Base-by-base conservation (phyloP, 805 yeast genomes). In the Teunomyces gatunensis region DNA sequence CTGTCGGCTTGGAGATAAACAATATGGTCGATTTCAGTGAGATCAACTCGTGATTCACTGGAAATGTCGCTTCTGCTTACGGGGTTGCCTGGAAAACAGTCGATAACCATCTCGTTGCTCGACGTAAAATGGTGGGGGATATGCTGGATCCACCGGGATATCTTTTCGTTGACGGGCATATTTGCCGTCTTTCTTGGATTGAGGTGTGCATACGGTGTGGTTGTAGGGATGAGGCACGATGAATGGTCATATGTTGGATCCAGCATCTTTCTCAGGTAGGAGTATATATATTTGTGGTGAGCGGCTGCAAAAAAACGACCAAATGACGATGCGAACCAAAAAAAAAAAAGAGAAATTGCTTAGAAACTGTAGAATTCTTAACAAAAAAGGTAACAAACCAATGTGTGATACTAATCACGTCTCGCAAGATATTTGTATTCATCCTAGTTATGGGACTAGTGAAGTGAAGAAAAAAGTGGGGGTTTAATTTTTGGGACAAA, bases 121-220 rank as follows among this genome's bases (percentile, higher is more conserved):
- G 52, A 57, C 15, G 62, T 51, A 0, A 66, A 58, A 44, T 65
- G 71, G 6, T 73, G 58, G 1, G 91, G 91, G 3, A 87, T 75
- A 25, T 73, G 70, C 3, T 68, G 66, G 30, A 87, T 75, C 94
- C 94, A 87, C 5, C 61, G 66, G 33, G 71, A 71, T 0, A 87
- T 87, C 56, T 86, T 87, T 56, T 87, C 92, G 42, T 65, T 69
- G 51, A 75, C 78, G 1, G 81, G 74, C 90, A 87, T 85, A 60
- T 81, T 83, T 6, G 76, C 67, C 2, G 82, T 81, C 27, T 65
- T 64, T 56, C 89, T 71, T 10, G 92, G 92, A 49, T 84, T 76
- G 58, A 86, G 85, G 3, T 37, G 40, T 7, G 40, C 40, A 11
- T 37, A 37, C 6, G 40, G 34, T 1, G 34, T 32, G 2, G 15